Evolutionary conservation across 192 early-diverging fungal species (phyloP), one percentile per base, ranked within the genome.

Genomic region (Coemansia furcata): DNA sequence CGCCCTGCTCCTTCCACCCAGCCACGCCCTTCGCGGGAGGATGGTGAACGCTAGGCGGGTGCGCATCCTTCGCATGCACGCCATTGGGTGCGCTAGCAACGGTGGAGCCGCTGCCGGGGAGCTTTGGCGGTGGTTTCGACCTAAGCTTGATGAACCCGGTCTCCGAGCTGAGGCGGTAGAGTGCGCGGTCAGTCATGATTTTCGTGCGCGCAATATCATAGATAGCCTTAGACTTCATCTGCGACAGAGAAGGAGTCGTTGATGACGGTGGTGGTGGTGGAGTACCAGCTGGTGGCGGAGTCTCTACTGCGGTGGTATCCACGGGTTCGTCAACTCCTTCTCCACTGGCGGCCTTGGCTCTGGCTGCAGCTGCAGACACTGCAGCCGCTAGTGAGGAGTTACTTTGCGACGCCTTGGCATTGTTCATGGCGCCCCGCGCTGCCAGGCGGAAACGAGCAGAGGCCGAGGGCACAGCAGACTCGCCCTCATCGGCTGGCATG

Each of bases 1-100:
- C 69, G 35, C 80, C 80, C 66, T 77, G 62, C 52, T 83, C 76
- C 72, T 83, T 83, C 80, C 80, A 83, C 23, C 80, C 80, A 2
- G 32, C 66, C 15, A 83, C 73, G 2, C 63, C 71, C 46, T 68
- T 74, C 38, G 43, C 37, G 35, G 23, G 50, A 36, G 4, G 36
- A 37, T 35, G 46, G 4, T 35, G 46, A 9, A 38, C 46, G 30
- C 63, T 62, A 35, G 49, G 60, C 19, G 58, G 29, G 1, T 61
- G 33, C 9, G 46, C 71, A 8, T 59, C 47, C 35, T 61, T 40
- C 26, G 64, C 23, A 26, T 26, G 23, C 23, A 26, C 46, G 50
- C 55, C 60, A 5, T 43, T 30, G n/a, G 40, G 38, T 11, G 23
- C 55, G 39, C 60, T 54, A n/a, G 60, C 63, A n/a, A 47, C 2